A percentile compares a stretch with the other conserved stretches of the same genome.
phyloP scores from a whole-genome alignment of 352 stramenopile species.

The Globisporangium apiculatum region DNA sequence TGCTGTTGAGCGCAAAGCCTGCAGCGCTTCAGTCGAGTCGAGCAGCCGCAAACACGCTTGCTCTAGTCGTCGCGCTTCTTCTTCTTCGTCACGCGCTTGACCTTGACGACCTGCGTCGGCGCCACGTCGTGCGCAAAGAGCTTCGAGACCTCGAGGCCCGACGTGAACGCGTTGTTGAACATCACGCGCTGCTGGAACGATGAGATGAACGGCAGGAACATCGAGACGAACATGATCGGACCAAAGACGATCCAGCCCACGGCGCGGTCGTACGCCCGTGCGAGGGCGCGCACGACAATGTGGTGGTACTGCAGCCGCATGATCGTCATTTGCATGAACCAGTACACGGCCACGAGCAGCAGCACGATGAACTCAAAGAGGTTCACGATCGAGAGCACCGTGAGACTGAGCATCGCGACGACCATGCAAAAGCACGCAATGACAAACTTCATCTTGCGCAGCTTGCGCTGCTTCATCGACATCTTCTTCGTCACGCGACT shows the following conservation, averaged over 20 bases:
- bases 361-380: slow-evolving; percentile 69
- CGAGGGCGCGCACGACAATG: slow-evolving; percentile 74
- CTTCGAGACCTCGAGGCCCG: slow-evolving; percentile 83
- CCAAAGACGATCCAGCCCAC: slow-evolving; percentile 87
- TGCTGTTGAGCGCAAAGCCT: too few relatives aligned
- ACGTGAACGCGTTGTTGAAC: slow-evolving; percentile 89
- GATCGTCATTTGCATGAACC: slow-evolving; percentile 83
- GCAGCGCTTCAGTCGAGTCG: too few relatives aligned
- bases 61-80: slow-evolving; percentile 82
- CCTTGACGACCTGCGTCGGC: slow-evolving; percentile 73
- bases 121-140: slow-evolving; percentile 84
- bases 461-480: slow-evolving; percentile 86
- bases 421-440: slow-evolving; percentile 64
- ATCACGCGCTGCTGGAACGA: slow-evolving; percentile 87
- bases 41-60: too few relatives aligned
- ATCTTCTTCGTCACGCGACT: slow-evolving; percentile 87
- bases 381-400: slow-evolving; percentile 62
- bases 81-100: slow-evolving; percentile 86
- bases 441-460: slow-evolving; percentile 86
- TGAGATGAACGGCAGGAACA: slow-evolving; percentile 87
- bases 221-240: slow-evolving; percentile 83
- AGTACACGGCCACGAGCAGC: slow-evolving; percentile 70
- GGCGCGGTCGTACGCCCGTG: slow-evolving; percentile 60
- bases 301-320: slow-evolving; percentile 77
- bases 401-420: slow-evolving; percentile 60